These are phyloP conservation scores for Colletotrichum spinosum DNA, from an alignment of 2,329 filamentous ascomycete genomes.

Conservation along the genomic window DNA sequence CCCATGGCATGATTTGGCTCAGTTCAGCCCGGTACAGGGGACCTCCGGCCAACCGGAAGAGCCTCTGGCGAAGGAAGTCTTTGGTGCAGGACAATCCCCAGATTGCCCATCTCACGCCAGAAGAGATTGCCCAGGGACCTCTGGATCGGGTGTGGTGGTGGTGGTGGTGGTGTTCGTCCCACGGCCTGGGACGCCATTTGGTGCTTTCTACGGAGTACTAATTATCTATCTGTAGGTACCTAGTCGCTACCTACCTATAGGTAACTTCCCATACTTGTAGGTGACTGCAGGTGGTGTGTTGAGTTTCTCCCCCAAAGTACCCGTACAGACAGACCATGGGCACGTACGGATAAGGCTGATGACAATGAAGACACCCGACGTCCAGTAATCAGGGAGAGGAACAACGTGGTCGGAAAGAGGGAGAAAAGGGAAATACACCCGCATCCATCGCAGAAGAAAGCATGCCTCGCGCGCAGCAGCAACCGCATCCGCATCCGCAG, in stretches of 20 bases:
- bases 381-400: conserved; percentile 1
- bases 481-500: too few species aligned
- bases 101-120: conserved; percentile 12
- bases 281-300: too few species aligned
- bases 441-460: conserved; percentile 12
- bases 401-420: conserved; percentile 4
- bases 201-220: too few species aligned
- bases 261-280: too few species aligned
- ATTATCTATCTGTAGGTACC: too few species aligned
- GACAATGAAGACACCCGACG: background rate
- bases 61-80: conserved; percentile 26
- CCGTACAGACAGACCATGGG: too few species aligned
- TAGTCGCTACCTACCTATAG: too few species aligned
- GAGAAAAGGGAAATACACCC: conserved; percentile 3
- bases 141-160: background rate
- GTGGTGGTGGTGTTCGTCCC: conserved; percentile 3
- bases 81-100: conserved; percentile 22
- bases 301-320: too few species aligned
- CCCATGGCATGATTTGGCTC: conserved; percentile 34
- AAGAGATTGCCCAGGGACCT: conserved; percentile 11
- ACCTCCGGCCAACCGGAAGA: conserved; percentile 25
- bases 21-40: conserved; percentile 27
- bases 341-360: conserved; percentile 16
- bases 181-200: background rate
- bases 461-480: too few species aligned